These are phyloP conservation scores for Leucocoprinus sp. DNA, from an alignment of 768 basidiomycete genomes.

Conservation along the genomic window DNA sequence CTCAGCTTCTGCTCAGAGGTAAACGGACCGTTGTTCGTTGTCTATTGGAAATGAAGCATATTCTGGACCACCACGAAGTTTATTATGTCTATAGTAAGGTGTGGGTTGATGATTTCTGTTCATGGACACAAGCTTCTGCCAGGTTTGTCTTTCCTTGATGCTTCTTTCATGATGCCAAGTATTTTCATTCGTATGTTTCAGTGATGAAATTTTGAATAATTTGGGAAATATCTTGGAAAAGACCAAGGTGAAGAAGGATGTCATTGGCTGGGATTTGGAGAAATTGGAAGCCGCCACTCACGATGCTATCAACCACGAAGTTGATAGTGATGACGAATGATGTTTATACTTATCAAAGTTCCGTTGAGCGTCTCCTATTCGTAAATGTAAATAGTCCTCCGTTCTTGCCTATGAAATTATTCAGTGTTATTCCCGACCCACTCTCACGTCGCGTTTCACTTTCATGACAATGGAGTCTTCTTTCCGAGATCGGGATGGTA, in stretches of 20 bases:
- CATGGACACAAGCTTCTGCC: conserved; percentile 69
- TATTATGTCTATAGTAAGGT: conserved; percentile 87
- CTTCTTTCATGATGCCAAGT: neutral
- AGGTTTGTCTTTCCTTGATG: conserved; percentile 36
- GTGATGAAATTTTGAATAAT: conserved; percentile 45
- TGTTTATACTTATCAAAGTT: neutral
- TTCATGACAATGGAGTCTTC: too few species aligned
- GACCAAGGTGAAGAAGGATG: conserved; percentile 39
- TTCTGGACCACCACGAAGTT: conserved; percentile 75
- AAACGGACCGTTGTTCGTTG: conserved; percentile 55
- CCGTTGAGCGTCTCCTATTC: too few species aligned
- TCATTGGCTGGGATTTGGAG: conserved; percentile 66
- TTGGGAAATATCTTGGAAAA: conserved; percentile 36
- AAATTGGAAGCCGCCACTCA: conserved; percentile 52
- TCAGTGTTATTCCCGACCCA: too few species aligned
- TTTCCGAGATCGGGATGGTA: too few species aligned
- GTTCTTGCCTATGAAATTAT: too few species aligned
- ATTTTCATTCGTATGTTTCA: conserved; percentile 22
- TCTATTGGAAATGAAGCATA: conserved; percentile 62
- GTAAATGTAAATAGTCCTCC: too few species aligned
- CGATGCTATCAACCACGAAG: conserved; percentile 26
- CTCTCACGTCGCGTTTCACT: too few species aligned
- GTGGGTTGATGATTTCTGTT: conserved; percentile 80
- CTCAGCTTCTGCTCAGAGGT: conserved; percentile 46
- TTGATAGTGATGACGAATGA: conserved; percentile 68